phyloP scores from a whole-genome alignment of 2,329 filamentous ascomycete species.

The Tricladium varicosporioides region DNA sequence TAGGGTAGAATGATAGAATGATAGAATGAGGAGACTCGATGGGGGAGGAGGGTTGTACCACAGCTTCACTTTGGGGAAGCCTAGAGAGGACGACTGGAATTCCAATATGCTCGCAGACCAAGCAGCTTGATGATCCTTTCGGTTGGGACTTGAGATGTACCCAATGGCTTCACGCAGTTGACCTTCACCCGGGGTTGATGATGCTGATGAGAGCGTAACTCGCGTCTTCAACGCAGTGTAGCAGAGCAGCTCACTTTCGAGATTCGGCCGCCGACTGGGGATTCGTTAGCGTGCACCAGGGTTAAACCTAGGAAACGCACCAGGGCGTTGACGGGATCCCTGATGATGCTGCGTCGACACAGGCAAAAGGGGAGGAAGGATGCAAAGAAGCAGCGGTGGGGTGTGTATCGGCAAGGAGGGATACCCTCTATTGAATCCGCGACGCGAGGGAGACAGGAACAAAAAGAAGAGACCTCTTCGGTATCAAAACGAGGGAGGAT shows the following conservation, averaged over 20 bases:
- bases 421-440: not conserved
- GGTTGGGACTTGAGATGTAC: not conserved
- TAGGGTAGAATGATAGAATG: not conserved
- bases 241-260: not conserved
- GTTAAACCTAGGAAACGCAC: not conserved
- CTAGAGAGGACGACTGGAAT: not conserved
- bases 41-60: not conserved
- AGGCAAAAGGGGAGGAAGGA: not conserved
- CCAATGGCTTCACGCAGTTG: constrained; percentile 1
- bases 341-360: not conserved
- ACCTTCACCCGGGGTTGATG: not conserved
- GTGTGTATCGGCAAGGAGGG: not conserved
- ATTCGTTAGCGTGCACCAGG: not conserved
- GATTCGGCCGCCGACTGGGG: not conserved
- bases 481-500: not conserved
- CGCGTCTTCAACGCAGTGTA: not conserved
- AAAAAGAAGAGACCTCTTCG: not conserved
- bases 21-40: not conserved
- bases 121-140: constrained; percentile 12
- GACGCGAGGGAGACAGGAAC: not conserved
- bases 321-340: not conserved
- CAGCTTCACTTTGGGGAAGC: not conserved
- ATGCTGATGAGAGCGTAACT: not conserved
- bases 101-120: not conserved
- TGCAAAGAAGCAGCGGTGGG: too few relatives aligned